A percentile compares a stretch with the other conserved stretches of the same genome.
These are phyloP conservation scores for Solanum lycopersicoides DNA, from an alignment of 257 asterid species.

Conservation along the genomic window DNA sequence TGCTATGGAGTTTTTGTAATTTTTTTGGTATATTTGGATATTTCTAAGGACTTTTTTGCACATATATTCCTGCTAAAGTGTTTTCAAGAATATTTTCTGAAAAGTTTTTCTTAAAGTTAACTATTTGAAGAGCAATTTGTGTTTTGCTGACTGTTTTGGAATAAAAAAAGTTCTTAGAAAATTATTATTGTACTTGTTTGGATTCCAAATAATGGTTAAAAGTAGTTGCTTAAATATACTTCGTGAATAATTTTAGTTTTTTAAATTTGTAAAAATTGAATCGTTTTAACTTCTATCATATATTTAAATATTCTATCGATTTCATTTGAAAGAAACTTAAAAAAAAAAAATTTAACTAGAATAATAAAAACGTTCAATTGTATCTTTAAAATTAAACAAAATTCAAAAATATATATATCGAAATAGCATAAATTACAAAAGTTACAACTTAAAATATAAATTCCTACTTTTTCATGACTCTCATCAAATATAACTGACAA, in stretches of 20 bases:
- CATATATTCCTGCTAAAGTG: not conserved
- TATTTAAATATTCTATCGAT: not conserved
- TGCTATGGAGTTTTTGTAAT: not conserved
- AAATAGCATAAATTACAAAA: not conserved
- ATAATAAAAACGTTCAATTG: not conserved
- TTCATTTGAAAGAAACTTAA: not conserved
- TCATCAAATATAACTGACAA: not conserved
- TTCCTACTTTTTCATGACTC: not conserved
- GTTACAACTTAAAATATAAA: not conserved
- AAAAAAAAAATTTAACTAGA: rapidly evolving
- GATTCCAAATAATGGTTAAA: not conserved
- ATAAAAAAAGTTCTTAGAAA: not conserved
- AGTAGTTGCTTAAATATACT: not conserved
- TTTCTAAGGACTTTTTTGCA: not conserved
- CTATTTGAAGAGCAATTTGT: not conserved
- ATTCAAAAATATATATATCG: not conserved
- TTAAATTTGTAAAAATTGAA: not conserved
- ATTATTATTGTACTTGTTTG: not conserved
- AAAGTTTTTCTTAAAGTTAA: not conserved
- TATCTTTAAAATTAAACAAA: not conserved
- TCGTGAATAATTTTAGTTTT: not conserved
- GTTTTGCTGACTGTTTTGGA: not conserved
- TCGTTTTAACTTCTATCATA: not conserved
- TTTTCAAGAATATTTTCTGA: not conserved
- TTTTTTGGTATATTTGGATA: not conserved